Base-by-base conservation (phyloP, 1,284 basidiomycete genomes). In the Austroboletus niveus region DNA sequence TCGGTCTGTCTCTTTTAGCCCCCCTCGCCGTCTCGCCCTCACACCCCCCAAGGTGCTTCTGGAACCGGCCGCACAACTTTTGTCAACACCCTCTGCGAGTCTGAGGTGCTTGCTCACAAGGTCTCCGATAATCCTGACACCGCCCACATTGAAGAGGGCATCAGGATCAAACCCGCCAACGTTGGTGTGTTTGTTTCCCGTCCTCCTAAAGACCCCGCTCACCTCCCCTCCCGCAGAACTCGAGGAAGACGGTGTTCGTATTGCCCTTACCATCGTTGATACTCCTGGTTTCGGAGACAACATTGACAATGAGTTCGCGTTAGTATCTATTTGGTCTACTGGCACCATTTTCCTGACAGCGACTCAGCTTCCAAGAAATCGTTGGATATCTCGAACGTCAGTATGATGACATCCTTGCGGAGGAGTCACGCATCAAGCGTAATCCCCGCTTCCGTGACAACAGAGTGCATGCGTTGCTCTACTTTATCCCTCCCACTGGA, bases 361-460 rank as follows among this genome's bases (percentile, higher is more conserved):
- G 32, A 27, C 51, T 10, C 60, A 96, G 94, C 54, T 97, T 97
- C 75, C 88, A 92, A 68, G 96, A 98, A 73, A 99, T 99, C 61
- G 89, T 96, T 51, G 92, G 92, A 57, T 87, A 99, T 75, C 87
- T 99, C 57, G 97, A 99, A 72, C 89, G 96, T 56, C 96, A 99
- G 84, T 99, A 99, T 75, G 97, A 99, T 62, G 96, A 99, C 65
- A 98, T 99, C 70, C 81, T 99, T 57, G 94, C 96, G 10, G 96
- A 99, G 72, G 97, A 99, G 77, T 96, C 93, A 57, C 86, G 97
- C 66, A 99, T 99, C 78, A 99, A 98, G 79, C 96, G 97, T 82
- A 98, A 98, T 77, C 95, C 96, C 24, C 89, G 97, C 58, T 99
- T 98, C 84, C 87, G 94, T 69, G 97, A 99, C 75, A 98, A 98